phyloP scores from a whole-genome alignment of 2,329 filamentous ascomycete species.

The Aspergillus japonicus region DNA sequence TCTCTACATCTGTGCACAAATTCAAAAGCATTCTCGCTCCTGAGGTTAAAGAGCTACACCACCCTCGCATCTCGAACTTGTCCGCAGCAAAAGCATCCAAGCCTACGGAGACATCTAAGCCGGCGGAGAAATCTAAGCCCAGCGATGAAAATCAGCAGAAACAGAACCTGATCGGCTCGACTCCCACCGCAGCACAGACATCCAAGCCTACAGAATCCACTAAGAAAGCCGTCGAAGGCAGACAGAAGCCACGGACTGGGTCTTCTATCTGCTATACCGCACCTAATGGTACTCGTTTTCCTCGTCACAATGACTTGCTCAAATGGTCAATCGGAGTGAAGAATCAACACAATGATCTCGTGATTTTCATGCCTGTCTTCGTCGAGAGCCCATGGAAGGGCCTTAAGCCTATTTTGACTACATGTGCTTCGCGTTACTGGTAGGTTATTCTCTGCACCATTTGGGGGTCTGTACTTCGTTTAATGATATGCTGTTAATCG shows the following conservation, averaged over 20 bases:
- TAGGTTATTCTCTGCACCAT: neutral
- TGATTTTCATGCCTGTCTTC: conserved; percentile 22
- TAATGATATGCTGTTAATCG: neutral
- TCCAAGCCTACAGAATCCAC: neutral
- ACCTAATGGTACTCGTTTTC: conserved; percentile 24
- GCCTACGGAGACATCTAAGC: neutral
- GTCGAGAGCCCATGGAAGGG: conserved; percentile 23
- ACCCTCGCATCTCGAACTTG: neutral
- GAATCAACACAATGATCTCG: conserved; percentile 4
- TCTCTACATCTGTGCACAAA: neutral
- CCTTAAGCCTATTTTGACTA: conserved; percentile 10
- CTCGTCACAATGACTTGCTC: conserved; percentile 12
- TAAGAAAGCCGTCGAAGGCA: neutral
- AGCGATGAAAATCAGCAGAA: neutral
- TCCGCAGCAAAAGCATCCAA: neutral
- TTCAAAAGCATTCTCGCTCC: neutral
- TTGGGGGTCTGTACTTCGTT: neutral
- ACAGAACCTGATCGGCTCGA: neutral
- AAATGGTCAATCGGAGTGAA: conserved; percentile 20
- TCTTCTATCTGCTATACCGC: conserved; percentile 19
- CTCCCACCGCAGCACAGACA: neutral
- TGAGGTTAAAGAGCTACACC: neutral
- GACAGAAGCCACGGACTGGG: neutral
- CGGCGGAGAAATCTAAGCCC: neutral
- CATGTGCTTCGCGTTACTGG: conserved; percentile 8